phyloP scores from a whole-genome alignment of 768 basidiomycete species.

The Rhodotorula graminis region DNA sequence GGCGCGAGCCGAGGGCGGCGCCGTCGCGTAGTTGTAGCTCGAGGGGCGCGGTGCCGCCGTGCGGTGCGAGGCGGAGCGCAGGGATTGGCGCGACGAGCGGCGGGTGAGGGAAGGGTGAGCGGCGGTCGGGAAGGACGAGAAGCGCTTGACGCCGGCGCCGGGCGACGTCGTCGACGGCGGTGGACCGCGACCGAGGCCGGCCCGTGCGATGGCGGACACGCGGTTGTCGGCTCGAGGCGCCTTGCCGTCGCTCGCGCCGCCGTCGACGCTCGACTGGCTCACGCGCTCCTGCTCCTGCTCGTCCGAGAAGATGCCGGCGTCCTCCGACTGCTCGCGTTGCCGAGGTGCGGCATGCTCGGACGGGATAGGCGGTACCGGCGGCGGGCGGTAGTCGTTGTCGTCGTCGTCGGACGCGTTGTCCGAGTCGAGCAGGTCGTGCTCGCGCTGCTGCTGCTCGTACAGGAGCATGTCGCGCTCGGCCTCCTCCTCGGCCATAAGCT shows the following conservation, averaged over 20 bases:
- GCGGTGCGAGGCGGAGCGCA: conserved; percentile 4
- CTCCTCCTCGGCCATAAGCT: conserved; percentile 37
- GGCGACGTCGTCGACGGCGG: conserved; percentile 26
- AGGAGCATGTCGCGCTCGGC: conserved; percentile 4
- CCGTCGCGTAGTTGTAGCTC: conserved; percentile 7
- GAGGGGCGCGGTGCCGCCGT: neutral
- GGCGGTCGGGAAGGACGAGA: conserved; percentile 62
- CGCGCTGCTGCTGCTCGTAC: neutral
- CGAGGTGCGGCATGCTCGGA: neutral
- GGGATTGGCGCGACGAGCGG: conserved; percentile 25
- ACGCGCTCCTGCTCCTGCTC: conserved; percentile 22
- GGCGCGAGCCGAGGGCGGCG: neutral
- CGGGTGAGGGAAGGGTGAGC: conserved; percentile 47
- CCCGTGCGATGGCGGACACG: conserved; percentile 42
- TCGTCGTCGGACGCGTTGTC: conserved; percentile 48
- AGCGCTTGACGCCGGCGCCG: conserved; percentile 50
- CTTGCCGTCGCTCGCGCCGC: conserved; percentile 41
- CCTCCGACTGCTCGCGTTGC: neutral
- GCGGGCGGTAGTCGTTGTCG: conserved; percentile 47
- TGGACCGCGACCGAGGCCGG: conserved; percentile 43
- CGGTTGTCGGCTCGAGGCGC: conserved; percentile 49
- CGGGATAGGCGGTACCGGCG: conserved; percentile 55
- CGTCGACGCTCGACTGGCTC: conserved; percentile 31
- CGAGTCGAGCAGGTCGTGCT: conserved; percentile 14
- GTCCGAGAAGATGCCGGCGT: conserved; percentile 11